Conservation (phyloP, 139 green algal genomes). For the Micractinium conductrix region DNA sequence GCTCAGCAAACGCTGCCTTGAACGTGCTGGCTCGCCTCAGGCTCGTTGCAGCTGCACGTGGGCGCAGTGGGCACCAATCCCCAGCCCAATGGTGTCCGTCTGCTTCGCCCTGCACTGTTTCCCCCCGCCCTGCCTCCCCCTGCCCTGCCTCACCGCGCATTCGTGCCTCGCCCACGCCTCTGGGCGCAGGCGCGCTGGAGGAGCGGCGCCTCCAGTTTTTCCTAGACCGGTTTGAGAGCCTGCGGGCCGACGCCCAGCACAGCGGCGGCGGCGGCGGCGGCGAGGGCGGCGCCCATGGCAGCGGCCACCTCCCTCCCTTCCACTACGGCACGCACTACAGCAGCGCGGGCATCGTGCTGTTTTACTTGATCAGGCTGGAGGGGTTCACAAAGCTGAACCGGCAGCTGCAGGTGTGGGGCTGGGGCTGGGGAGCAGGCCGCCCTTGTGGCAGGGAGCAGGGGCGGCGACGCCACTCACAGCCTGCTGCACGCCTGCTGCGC, state of each 20-base stretch:
- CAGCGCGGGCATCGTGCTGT: slow-evolving; percentile 84
- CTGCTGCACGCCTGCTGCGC: too few species aligned
- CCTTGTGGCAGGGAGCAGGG: neutral
- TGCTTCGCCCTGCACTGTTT: neutral
- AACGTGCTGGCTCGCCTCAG: too few species aligned
- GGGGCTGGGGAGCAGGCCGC: neutral
- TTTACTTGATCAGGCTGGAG: slow-evolving; percentile 85
- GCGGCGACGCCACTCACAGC: neutral
- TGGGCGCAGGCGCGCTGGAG: slow-evolving; percentile 79
- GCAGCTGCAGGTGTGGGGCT: slow-evolving; percentile 67
- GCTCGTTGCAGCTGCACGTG: too few species aligned
- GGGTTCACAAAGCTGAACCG: slow-evolving; percentile 72
- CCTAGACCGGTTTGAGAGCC: slow-evolving; percentile 49
- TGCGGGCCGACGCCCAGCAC: slow-evolving; percentile 35
- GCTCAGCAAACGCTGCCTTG: too few species aligned
- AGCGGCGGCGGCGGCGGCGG: neutral
- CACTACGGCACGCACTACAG: slow-evolving; percentile 97
- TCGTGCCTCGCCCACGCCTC: too few species aligned
- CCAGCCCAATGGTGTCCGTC: too few species aligned
- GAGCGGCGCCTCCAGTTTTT: slow-evolving; percentile 75
- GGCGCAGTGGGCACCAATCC: too few species aligned
- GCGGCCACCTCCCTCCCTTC: slow-evolving; percentile 71
- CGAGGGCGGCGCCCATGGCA: slow-evolving; percentile 26
- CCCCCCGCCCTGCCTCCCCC: neutral
- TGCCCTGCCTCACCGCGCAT: too few species aligned